Evolutionary conservation across 148 eudicot species (phyloP).

Genomic region (Gaultheria prostrata): DNA sequence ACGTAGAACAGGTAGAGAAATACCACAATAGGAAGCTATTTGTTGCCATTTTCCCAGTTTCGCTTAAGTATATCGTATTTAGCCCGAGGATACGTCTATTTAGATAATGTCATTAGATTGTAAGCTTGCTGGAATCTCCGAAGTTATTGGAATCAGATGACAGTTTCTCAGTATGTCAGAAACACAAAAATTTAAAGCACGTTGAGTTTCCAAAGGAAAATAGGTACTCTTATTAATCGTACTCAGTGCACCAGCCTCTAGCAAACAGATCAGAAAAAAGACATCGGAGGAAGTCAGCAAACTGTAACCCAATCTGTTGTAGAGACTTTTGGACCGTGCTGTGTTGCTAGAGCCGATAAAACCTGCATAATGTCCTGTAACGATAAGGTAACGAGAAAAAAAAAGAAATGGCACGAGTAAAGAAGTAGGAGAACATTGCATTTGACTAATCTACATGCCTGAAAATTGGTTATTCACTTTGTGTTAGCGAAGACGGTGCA

Average conservation of each 20-base stretch:
- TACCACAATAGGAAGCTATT: neutral
- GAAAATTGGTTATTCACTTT: slow-evolving; percentile 26
- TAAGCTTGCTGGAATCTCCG: neutral
- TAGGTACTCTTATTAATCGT: neutral
- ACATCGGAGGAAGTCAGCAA: neutral
- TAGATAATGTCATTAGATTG: neutral
- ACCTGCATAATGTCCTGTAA: neutral
- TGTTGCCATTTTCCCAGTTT: neutral
- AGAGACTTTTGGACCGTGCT: neutral
- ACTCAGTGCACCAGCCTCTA: neutral
- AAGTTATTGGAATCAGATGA: neutral
- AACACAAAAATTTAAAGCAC: neutral
- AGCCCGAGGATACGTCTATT: neutral
- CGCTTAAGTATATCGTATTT: neutral
- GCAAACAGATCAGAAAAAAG: neutral
- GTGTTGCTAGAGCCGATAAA: neutral
- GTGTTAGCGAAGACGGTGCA: slow-evolving; percentile 34
- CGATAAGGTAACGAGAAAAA: neutral
- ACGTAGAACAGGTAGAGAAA: neutral
- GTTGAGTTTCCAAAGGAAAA: neutral
- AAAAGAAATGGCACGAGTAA: neutral
- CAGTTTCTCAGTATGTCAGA: slow-evolving; percentile 4
- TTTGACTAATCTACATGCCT: slow-evolving; percentile 21
- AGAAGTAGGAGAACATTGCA: neutral
- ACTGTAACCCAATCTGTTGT: neutral